Conservation (phyloP, 495 filamentous ascomycete species). For the Bathelium albidoporum region DNA sequence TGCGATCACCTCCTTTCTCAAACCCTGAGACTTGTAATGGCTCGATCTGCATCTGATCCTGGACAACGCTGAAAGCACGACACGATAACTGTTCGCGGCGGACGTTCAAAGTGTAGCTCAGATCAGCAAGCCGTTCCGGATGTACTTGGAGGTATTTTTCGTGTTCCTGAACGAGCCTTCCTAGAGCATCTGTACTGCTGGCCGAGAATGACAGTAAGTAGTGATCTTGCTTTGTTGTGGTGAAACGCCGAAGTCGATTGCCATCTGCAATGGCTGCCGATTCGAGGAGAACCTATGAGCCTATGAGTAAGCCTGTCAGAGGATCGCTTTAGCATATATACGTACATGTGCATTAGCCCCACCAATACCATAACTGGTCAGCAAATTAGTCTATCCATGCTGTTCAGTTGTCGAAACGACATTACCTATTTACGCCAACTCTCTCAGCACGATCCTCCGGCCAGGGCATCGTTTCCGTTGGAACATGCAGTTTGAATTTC, state of each 20-base stretch:
- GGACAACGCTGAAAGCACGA: constrained; percentile 17
- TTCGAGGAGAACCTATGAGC: not conserved
- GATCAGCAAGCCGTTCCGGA: constrained; percentile 13
- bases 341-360: not conserved
- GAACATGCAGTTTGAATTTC: not conserved
- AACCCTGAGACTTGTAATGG: not conserved
- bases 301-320: not conserved
- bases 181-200: not conserved
- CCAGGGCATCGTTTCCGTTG: not conserved
- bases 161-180: not conserved
- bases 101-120: constrained; percentile 24
- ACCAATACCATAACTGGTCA: not conserved
- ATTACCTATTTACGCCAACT: not conserved
- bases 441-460: not conserved
- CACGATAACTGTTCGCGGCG: constrained; percentile 23
- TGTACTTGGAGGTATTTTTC: constrained; percentile 13
- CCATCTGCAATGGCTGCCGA: not conserved
- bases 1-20: not conserved
- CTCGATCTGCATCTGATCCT: not conserved
- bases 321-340: not conserved
- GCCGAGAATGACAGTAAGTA: not conserved
- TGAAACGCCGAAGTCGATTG: not conserved
- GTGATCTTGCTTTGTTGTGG: not conserved
- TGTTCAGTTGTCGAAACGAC: not conserved
- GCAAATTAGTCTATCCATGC: not conserved